Evolutionary conservation across 805 yeast species (phyloP).

Genomic region (Wickerhamiella vanderwaltii): DNA sequence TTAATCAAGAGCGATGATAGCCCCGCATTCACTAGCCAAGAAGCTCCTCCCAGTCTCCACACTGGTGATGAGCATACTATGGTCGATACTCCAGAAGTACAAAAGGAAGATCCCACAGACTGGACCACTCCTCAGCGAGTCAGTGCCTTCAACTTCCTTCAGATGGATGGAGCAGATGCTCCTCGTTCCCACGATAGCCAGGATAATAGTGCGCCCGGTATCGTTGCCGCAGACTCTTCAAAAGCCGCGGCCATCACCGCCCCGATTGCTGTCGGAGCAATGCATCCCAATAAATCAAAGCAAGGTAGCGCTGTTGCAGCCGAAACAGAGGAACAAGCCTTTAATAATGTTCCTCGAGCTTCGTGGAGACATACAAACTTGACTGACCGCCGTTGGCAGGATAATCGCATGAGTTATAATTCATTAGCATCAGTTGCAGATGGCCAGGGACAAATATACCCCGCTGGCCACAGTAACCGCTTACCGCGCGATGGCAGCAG

Average conservation of each 20-base stretch:
- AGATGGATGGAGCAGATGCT: constrained; percentile 26
- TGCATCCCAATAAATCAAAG: constrained; percentile 37
- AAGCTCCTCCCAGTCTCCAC: constrained; percentile 10
- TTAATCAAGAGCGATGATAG: constrained; percentile 9
- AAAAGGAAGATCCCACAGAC: constrained; percentile 17
- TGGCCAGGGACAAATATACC: constrained; percentile 41
- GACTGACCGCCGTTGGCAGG: constrained; percentile 30
- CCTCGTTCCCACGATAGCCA: constrained; percentile 7
- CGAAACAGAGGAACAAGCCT: constrained; percentile 16
- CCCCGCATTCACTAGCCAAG: constrained; percentile 3
- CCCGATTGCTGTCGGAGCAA: constrained; percentile 34
- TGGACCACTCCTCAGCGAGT: constrained; percentile 30
- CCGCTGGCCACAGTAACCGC: not conserved
- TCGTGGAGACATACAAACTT: constrained; percentile 48
- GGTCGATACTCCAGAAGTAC: constrained; percentile 18
- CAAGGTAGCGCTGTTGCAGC: constrained; percentile 7
- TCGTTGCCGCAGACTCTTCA: constrained; percentile 1
- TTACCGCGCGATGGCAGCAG: constrained; percentile 26
- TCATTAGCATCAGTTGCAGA: constrained; percentile 80
- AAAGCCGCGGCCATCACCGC: constrained; percentile 3
- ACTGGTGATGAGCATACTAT: constrained; percentile 20
- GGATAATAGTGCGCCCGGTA: constrained; percentile 1
- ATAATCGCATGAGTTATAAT: constrained; percentile 48
- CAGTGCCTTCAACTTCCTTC: constrained; percentile 28
- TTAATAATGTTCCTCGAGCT: constrained; percentile 31